Base-by-base conservation (phyloP, 805 yeast species). In the Candida ponderosae region DNA sequence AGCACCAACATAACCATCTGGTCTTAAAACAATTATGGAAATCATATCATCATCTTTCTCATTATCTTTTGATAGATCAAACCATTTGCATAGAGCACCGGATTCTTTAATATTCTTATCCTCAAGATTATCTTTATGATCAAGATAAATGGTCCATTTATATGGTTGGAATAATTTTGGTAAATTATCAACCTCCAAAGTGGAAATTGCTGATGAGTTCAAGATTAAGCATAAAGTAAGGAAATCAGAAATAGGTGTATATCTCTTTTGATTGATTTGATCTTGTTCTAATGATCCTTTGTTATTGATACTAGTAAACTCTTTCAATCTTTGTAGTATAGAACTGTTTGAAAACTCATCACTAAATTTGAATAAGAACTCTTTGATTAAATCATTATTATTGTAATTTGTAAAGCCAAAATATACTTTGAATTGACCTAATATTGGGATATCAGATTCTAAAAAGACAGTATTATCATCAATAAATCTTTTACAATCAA, bases 1-100 rank as follows among this genome's bases (percentile, higher is more conserved):
- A 18, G 37, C 29, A 19, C 48, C 45, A 35, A 47, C 41, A 31
- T 48, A 50, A 11, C 54, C 53, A 39, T 51, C 56, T 15, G 56
- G 56, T 36, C 54, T 43, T 17, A 44, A 32, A 5, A 49, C 45
- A 15, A 40, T 26, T 33, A 46, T 35, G 15, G 37, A 41, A n/a
- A 33, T 16, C 1, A 10, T 17, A 9, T n/a, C 18, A 11, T 21
- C 20, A 10, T 32, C 27, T 18, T 23, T 15, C 4, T 15, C 30
- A 13, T 17, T 6, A 21, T 21, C 10, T 14, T 20, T 14, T n/a
- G 9, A 15, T 10, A 21, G 8, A 3, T 16, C 9, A 26, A 37
- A 23, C 45, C 45, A 42, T 33, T 42, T 42, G 11, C 23, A 15
- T 4, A n/a, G 17, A 13, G 40, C 36, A 6, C 38, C 37, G n/a